These are phyloP conservation scores for Casaregolazyma lundiana DNA, from an alignment of 1,139 yeast genomes.

Conservation along the genomic window DNA sequence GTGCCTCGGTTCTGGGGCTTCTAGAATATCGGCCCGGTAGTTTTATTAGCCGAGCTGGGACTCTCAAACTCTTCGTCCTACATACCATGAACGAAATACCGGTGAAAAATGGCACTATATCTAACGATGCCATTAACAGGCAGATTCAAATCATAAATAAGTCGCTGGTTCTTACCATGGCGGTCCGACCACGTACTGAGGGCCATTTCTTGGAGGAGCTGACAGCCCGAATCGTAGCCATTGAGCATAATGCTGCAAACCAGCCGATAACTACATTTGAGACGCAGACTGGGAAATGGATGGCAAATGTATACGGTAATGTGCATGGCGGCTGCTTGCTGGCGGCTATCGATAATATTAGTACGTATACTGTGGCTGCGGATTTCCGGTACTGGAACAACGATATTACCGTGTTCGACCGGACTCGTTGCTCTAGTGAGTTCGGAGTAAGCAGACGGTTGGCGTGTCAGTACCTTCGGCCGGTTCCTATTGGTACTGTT, in stretches of 20 bases:
- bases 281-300: slow-evolving; percentile 21
- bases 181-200: background rate
- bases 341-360: slow-evolving; percentile 28
- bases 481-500: slow-evolving; percentile 27
- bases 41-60: background rate
- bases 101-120: background rate
- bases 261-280: slow-evolving; percentile 17
- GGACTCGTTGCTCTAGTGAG: slow-evolving; percentile 14
- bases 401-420: slow-evolving; percentile 15
- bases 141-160: background rate
- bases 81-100: background rate
- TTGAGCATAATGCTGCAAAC: slow-evolving; percentile 11
- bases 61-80: too few relatives aligned
- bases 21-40: background rate
- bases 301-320: slow-evolving; percentile 23
- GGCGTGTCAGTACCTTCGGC: slow-evolving; percentile 28
- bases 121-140: background rate
- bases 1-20: background rate
- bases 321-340: slow-evolving; percentile 36
- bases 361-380: slow-evolving; percentile 26
- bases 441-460: slow-evolving; percentile 30
- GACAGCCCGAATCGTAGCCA: background rate
- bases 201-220: background rate
- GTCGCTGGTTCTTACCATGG: background rate
- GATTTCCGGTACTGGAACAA: slow-evolving; percentile 27